Conservation (phyloP, 2,329 filamentous ascomycete genomes). For the Penicillium griseofulvum region DNA sequence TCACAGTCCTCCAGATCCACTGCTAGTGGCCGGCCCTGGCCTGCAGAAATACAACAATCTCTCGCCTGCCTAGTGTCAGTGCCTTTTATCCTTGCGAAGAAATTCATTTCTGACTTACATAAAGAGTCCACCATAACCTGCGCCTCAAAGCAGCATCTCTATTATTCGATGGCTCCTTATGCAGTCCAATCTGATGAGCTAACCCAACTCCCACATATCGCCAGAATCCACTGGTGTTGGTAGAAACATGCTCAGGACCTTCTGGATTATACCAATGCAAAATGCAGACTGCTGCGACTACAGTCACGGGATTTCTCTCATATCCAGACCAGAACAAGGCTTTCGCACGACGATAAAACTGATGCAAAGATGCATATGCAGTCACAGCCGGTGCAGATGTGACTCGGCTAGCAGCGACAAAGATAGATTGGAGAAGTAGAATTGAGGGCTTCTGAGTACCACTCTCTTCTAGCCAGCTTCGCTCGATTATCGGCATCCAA, state of each 20-base stretch:
- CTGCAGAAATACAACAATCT: conserved; percentile 44
- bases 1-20: conserved; percentile 42
- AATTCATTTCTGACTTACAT: conserved; percentile 27
- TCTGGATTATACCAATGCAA: conserved; percentile 38
- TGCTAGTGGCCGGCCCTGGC: conserved; percentile 42
- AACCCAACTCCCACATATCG: conserved; percentile 43
- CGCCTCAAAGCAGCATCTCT: conserved; percentile 37
- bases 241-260: conserved; percentile 38
- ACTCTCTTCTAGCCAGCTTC: conserved; percentile 30
- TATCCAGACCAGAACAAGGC: conserved; percentile 34
- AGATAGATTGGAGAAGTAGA: conserved; percentile 39
- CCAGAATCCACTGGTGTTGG: conserved; percentile 48
- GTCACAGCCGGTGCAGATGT: conserved; percentile 31
- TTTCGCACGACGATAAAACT: conserved; percentile 36
- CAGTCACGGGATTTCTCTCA: conserved; percentile 32
- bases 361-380: conserved; percentile 28
- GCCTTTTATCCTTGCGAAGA: not conserved
- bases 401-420: conserved; percentile 45
- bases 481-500: conserved; percentile 35
- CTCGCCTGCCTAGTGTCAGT: conserved; percentile 24
- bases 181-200: conserved; percentile 47
- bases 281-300: conserved; percentile 33
- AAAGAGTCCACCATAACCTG: conserved; percentile 46
- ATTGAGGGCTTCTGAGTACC: conserved; percentile 27
- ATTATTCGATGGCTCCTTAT: conserved; percentile 39